Base-by-base conservation (phyloP, 129 eudicot genomes). In the Centrapalus pauciflorus region DNA sequence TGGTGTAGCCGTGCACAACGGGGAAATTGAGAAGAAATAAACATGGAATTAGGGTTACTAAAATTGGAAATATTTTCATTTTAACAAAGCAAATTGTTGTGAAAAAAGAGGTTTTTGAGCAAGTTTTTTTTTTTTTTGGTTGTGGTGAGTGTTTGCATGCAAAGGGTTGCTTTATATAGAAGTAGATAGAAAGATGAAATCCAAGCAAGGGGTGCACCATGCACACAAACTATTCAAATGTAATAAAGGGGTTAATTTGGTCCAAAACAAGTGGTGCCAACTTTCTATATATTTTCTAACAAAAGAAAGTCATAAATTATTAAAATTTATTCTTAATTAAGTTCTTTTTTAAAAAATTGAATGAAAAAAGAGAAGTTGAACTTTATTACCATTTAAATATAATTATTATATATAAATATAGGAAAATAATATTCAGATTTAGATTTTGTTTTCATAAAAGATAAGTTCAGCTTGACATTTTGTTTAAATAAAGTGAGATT, bases 131-230 rank as follows among this genome's bases (percentile, higher is more conserved):
- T 29, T 13, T 14, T 60, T 17, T 21, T 58, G 20, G 46, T 69
- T 64, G 56, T 67, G 66, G 38, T 10, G 69, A 67, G 25, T 62
- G 61, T 48, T 65, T 66, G 78, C 58, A 55, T 66, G 55, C 50
- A 27, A 57, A 57, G 69, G 73, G 71, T 8, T 29, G 43, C 55
- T 78, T 73, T 82, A 82, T 82, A 82, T 81, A 81, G 86, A 29
- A 35, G 62, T 58, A 5, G 40, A n/a, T n/a, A n/a, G n/a, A n/a
- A n/a, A n/a, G n/a, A 48, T 48, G 25, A 12, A 56, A 72, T 29
- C 26, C 34, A 73, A 16, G 9, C 5, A 37, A 38, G 41, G 52
- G 63, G 51, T 67, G 62, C 27, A 19, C 13, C 29, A 40, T n/a
- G 19, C 33, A 14, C 8, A 2, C 45, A 16, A 41, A 45, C 34